Evolutionary conservation across 2,329 filamentous ascomycete genomes (phyloP).

Genomic region (Trichoderma arundinaceum): DNA sequence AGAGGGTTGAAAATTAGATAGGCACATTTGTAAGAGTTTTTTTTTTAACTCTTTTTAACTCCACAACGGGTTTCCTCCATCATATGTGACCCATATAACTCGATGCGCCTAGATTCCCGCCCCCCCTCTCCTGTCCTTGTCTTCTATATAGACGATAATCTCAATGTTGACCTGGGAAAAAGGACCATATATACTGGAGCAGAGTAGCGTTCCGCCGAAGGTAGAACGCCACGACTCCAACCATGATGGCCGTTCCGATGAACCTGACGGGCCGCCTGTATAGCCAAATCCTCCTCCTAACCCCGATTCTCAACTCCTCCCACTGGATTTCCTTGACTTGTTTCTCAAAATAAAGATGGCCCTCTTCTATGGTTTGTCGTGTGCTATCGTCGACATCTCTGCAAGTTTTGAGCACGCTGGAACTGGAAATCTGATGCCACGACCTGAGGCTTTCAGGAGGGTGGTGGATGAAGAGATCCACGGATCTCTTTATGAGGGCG

Average conservation of each 20-base stretch:
- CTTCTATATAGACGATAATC: not conserved
- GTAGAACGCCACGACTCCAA: constrained; percentile 72
- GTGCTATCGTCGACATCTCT: constrained; percentile 56
- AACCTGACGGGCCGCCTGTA: constrained; percentile 70
- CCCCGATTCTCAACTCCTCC: constrained; percentile 55
- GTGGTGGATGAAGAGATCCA: constrained; percentile 64
- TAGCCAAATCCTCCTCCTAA: constrained; percentile 56
- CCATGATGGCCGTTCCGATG: constrained; percentile 67
- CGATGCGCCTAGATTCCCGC: not conserved
- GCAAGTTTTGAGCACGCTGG: constrained; percentile 87
- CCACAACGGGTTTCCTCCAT: not conserved
- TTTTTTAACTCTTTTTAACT: not conserved
- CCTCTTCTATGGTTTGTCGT: constrained; percentile 67
- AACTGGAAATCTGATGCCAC: constrained; percentile 74
- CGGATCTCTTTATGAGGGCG: constrained; percentile 69
- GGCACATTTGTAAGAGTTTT: not conserved
- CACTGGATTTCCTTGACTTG: constrained; percentile 76
- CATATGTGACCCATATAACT: no score
- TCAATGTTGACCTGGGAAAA: constrained; percentile 36
- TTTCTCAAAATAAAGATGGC: constrained; percentile 68
- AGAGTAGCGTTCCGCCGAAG: constrained; percentile 57
- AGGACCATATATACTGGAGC: constrained; percentile 39
- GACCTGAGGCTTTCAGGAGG: constrained; percentile 75
- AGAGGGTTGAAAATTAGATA: constrained; percentile 30
- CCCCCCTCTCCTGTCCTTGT: no score